Evolutionary conservation across 139 green algal species (phyloP).

Genomic region (Tetraselmis striata): DNA sequence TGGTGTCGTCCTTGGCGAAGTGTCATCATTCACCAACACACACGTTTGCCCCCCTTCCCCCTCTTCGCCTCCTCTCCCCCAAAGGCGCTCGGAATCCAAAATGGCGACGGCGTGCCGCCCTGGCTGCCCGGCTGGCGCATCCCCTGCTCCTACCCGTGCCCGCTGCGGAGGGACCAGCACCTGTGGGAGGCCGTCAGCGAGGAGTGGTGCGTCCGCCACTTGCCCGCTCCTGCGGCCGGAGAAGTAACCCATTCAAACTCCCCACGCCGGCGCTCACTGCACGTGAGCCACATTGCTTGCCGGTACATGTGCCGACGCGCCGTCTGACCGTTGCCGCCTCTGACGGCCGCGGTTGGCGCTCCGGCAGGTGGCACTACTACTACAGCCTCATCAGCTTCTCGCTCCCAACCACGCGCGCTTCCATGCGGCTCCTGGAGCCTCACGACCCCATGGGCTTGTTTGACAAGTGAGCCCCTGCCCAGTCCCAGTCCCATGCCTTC

Average conservation of each 20-base stretch:
- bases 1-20: too few species aligned
- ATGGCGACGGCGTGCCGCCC: background rate
- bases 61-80: too few species aligned
- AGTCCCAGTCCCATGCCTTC: too few species aligned
- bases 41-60: too few species aligned
- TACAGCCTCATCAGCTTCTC: constrained; percentile 6
- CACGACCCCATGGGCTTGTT: constrained; percentile 8
- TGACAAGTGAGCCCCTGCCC: background rate
- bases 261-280: too few species aligned
- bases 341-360: too few species aligned
- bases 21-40: too few species aligned
- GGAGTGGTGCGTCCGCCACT: constrained; percentile 20
- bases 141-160: constrained; percentile 7
- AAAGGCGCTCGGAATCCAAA: background rate
- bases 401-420: constrained; percentile 2
- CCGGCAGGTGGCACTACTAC: constrained; percentile 7
- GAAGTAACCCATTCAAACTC: too few species aligned
- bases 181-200: constrained; percentile 7
- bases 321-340: too few species aligned
- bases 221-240: too few species aligned
- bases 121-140: constrained; percentile 15
- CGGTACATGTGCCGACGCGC: too few species aligned
- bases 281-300: too few species aligned
- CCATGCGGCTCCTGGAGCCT: constrained; percentile 2
- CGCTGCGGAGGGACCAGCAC: background rate